Base-by-base conservation (phyloP, 148 eudicot genomes). In the Amaranthus hypochondriacus region DNA sequence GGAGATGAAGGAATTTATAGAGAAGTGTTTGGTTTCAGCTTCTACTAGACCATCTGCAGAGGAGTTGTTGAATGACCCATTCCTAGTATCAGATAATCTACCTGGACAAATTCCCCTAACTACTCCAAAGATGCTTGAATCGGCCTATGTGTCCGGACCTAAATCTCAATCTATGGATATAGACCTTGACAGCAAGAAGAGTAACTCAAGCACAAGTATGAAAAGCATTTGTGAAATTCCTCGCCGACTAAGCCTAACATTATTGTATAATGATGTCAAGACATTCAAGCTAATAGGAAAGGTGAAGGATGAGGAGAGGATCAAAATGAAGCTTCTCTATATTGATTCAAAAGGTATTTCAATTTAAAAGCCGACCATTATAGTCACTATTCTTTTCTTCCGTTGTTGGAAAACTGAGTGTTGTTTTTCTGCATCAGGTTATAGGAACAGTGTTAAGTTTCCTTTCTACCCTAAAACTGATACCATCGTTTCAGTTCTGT, bases 51-150 rank as follows among this genome's bases (percentile, higher is more conserved):
- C 79, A 50, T 81, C 86, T 46, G 89, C 91, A 7, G 81, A 72
- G 53, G 84, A 86, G 62, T 84, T 86, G 57, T 70, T 88, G 80
- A 80, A 81, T 60, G 89, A 88, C 60, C 81, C 88, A 47, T 89
- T 86, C 75, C 79, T 84, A 69, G 82, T 73, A 66, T 39, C 77
- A 44, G 79, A 74, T 74, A 79, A 62, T 70, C 72, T 77, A 6
- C 72, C 47, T 14, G 77, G 43, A 21, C 71, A 1, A n/a, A 44
- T 60, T 71, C 59, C 83, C 44, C 76, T 68, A 15, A 75, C 80
- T 7, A 58, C 66, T 51, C 56, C 48, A 12, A 69, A 57, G 49
- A 62, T 59, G 56, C 78, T 73, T 28, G 77, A 82, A 65, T 60
- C 82, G 47, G 8, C 49, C 2, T 71, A 47, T 58, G 13, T 58